Conservation (phyloP, 495 filamentous ascomycete species). For the Penicillium psychrofluorescens region DNA sequence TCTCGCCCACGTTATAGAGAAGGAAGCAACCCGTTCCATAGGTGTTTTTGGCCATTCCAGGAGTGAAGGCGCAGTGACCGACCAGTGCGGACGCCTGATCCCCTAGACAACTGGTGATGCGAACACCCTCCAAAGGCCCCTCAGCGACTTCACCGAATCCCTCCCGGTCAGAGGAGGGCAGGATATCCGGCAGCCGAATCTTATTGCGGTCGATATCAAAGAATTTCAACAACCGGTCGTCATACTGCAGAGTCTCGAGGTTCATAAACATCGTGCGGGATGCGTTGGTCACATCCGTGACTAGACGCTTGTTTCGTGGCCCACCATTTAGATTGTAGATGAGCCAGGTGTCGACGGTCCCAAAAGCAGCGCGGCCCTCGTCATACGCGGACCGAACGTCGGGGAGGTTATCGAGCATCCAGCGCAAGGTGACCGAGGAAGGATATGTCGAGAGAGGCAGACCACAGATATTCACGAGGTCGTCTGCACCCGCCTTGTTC, state of each 20-base stretch:
- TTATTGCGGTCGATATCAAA: slow-evolving; percentile 74
- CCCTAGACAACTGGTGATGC: slow-evolving; percentile 80
- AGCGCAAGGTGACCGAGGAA: slow-evolving; percentile 81
- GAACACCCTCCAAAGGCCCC: slow-evolving; percentile 66
- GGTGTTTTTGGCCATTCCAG: slow-evolving; percentile 89
- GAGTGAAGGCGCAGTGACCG: slow-evolving; percentile 82
- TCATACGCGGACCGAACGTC: slow-evolving; percentile 73
- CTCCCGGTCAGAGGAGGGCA: slow-evolving; percentile 72
- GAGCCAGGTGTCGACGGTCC: slow-evolving; percentile 92
- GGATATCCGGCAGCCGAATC: slow-evolving; percentile 74
- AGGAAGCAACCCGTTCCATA: slow-evolving; percentile 96
- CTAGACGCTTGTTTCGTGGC: slow-evolving; percentile 57
- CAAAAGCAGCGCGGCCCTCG: slow-evolving; percentile 73
- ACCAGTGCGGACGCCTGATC: slow-evolving; percentile 92
- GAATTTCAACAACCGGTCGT: slow-evolving; percentile 72
- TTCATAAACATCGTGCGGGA: slow-evolving; percentile 98
- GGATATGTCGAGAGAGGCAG: slow-evolving; percentile 91
- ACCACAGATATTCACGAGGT: slow-evolving; percentile 69
- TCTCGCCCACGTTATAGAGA: slow-evolving; percentile 85
- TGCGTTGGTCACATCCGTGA: slow-evolving; percentile 90
- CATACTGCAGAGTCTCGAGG: slow-evolving; percentile 77
- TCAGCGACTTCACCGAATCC: slow-evolving; percentile 63
- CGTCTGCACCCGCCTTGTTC: slow-evolving; percentile 54
- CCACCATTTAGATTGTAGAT: slow-evolving; percentile 87
- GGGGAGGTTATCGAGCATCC: slow-evolving; percentile 70